Conservation (phyloP, 2,329 filamentous ascomycete genomes). For the Alternaria longipes region DNA sequence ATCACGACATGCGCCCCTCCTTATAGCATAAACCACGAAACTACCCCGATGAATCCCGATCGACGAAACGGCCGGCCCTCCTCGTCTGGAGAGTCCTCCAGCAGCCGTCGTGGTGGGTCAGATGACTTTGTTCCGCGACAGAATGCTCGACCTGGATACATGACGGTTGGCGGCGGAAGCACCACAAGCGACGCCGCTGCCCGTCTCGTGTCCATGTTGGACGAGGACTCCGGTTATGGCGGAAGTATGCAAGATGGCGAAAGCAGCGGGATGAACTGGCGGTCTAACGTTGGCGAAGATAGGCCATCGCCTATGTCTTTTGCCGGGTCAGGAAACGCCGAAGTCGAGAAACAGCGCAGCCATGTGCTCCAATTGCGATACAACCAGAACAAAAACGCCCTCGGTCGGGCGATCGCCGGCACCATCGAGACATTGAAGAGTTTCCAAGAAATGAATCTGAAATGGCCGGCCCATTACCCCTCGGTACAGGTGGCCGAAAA, state of each 20-base stretch:
- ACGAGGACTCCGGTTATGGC: constrained; percentile 91
- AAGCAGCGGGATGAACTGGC: constrained; percentile 62
- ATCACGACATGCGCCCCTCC: constrained; percentile 44
- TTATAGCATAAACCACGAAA: constrained; percentile 25
- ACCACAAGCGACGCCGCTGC: constrained; percentile 79
- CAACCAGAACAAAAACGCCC: constrained; percentile 86
- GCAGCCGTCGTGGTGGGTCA: constrained; percentile 36
- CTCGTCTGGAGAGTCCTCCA: constrained; percentile 38
- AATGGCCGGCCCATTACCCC: constrained; percentile 96
- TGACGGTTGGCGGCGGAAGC: constrained; percentile 86
- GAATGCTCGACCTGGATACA: constrained; percentile 69
- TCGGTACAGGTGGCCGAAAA: constrained; percentile 70
- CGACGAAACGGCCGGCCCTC: constrained; percentile 32
- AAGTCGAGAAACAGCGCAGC: constrained; percentile 73
- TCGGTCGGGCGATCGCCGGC: constrained; percentile 87
- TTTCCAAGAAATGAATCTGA: constrained; percentile 86
- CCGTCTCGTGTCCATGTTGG: constrained; percentile 80
- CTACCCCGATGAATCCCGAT: constrained; percentile 42
- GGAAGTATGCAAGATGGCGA: constrained; percentile 76
- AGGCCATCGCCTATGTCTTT: constrained; percentile 63
- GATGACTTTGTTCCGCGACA: constrained; percentile 37
- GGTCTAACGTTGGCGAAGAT: constrained; percentile 65
- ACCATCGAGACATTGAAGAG: constrained; percentile 84
- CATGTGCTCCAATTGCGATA: constrained; percentile 94
- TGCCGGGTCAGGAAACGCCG: constrained; percentile 60